These are phyloP conservation scores for Starmerella roubikii DNA, from an alignment of 805 yeast species.

Conservation along the genomic window DNA sequence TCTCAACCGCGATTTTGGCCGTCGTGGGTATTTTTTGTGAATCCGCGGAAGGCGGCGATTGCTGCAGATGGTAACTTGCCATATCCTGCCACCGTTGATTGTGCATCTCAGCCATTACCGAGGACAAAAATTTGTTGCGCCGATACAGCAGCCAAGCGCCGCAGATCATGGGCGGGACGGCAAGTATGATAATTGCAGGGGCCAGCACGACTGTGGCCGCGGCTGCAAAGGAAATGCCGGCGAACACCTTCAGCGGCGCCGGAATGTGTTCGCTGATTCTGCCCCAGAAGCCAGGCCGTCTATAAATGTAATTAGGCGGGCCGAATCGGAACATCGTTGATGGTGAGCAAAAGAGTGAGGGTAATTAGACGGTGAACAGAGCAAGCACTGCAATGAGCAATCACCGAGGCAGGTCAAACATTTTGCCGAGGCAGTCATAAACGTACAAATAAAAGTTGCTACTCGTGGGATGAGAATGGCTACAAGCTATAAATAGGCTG, in stretches of 20 bases:
- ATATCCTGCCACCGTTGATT: constrained; percentile 14
- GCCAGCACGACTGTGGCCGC: constrained; percentile 15
- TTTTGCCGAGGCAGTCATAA: too few species aligned
- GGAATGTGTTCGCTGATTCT: constrained; percentile 3
- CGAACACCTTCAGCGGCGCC: constrained; percentile 12
- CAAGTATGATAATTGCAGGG: constrained; percentile 13
- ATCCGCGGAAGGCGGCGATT: not conserved
- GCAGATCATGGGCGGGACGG: constrained; percentile 10
- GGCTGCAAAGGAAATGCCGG: constrained; percentile 9
- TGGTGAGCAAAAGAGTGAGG: too few species aligned
- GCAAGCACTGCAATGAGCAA: too few species aligned
- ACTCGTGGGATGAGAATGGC: too few species aligned
- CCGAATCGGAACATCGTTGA: not conserved
- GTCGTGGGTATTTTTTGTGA: constrained; percentile 8
- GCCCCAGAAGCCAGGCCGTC: constrained; percentile 8
- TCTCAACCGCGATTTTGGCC: constrained; percentile 7
- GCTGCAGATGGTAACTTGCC: constrained; percentile 13
- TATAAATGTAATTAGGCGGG: constrained; percentile 1
- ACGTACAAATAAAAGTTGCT: too few species aligned
- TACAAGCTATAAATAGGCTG: too few species aligned
- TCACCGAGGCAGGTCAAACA: too few species aligned
- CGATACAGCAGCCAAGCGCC: constrained; percentile 8
- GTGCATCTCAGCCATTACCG: constrained; percentile 8
- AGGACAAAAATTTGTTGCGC: not conserved
- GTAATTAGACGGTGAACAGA: too few species aligned